These are phyloP conservation scores for Nemania bipapillata DNA, from an alignment of 2,329 filamentous ascomycete genomes.

Conservation along the genomic window DNA sequence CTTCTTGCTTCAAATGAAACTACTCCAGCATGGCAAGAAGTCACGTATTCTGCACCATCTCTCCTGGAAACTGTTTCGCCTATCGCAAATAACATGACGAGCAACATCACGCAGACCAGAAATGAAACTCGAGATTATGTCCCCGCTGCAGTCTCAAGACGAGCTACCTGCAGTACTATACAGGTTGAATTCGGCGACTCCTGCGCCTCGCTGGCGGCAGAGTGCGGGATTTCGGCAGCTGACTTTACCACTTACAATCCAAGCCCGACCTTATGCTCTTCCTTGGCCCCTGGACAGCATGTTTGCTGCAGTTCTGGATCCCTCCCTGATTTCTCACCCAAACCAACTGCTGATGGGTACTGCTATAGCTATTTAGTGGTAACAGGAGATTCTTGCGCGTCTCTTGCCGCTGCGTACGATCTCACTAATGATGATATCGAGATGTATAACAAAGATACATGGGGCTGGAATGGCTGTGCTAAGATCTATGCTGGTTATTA, in stretches of 20 bases:
- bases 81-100: not conserved
- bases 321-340: conserved; percentile 36
- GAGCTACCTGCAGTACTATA: not conserved
- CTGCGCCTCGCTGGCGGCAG: conserved; percentile 53
- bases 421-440: not conserved
- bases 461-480: not conserved
- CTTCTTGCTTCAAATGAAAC: not conserved
- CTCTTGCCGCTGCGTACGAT: not conserved
- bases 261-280: conserved; percentile 44
- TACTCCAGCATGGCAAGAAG: not conserved
- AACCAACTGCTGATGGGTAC: conserved; percentile 41
- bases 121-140: too few species aligned
- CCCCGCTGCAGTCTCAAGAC: too few species aligned
- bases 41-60: not conserved
- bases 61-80: not conserved
- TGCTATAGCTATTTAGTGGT: not conserved
- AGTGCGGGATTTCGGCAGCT: conserved; percentile 54
- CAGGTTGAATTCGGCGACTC: conserved; percentile 53
- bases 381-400: not conserved
- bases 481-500: conserved; percentile 45
- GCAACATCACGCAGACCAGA: too few species aligned
- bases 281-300: conserved; percentile 47
- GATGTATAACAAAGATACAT: conserved; percentile 8
- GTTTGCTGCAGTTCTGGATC: conserved; percentile 53
- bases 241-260: conserved; percentile 57